Evolutionary conservation across 179 eudicot species (phyloP).

Genomic region (Heliamphora pulchella): DNA sequence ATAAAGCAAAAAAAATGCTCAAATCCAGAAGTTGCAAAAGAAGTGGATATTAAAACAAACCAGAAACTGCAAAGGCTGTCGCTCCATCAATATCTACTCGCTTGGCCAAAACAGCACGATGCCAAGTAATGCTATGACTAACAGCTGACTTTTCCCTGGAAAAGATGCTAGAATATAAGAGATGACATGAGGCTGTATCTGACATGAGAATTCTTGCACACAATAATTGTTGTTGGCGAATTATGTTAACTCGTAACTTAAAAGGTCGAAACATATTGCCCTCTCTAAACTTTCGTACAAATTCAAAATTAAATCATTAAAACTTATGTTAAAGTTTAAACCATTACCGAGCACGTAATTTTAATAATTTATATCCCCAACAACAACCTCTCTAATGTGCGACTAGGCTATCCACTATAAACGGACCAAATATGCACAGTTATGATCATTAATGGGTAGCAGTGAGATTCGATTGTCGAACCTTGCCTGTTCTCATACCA

Average conservation of each 20-base stretch:
- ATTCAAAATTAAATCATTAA: background rate
- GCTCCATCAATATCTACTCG: constrained; percentile 68
- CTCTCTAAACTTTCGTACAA: background rate
- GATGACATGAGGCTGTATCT: background rate
- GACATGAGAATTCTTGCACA: background rate
- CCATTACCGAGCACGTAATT: background rate
- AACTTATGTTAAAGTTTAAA: background rate
- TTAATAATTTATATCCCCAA: background rate
- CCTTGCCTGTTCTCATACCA: too few relatives aligned
- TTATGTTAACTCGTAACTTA: too few relatives aligned
- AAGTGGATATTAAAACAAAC: constrained; percentile 30
- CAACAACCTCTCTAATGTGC: too few relatives aligned
- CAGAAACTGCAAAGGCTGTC: constrained; percentile 73
- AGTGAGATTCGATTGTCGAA: too few relatives aligned
- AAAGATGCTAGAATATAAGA: constrained; percentile 11
- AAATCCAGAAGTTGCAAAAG: background rate
- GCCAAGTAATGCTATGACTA: constrained; percentile 86
- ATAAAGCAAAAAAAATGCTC: background rate
- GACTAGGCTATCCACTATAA: too few relatives aligned
- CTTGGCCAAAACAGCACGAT: constrained; percentile 54
- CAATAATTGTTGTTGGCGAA: background rate
- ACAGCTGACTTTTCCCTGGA: constrained; percentile 88
- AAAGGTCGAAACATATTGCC: background rate
- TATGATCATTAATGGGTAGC: too few relatives aligned
- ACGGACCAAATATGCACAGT: too few relatives aligned